Conservation (phyloP, 208 protist genomes). For the Trypanosoma caninum region DNA sequence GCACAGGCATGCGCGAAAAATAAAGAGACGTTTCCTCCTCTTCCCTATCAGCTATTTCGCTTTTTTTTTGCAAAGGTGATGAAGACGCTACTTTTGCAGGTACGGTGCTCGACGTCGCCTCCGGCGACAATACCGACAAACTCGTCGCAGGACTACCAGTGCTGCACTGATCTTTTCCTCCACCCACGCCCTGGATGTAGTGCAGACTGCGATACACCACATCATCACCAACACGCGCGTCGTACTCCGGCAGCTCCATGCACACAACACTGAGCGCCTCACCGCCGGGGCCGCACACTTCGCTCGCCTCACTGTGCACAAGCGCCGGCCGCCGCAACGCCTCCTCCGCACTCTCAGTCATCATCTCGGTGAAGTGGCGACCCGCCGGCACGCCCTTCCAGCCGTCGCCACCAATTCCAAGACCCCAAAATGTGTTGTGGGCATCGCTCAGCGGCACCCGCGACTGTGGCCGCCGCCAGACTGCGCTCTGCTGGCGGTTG, state of each 20-base stretch:
- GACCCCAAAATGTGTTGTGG: slow-evolving; percentile 82
- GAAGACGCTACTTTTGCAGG: not conserved
- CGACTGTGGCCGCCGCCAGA: slow-evolving; percentile 33
- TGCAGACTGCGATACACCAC: slow-evolving; percentile 86
- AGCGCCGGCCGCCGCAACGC: slow-evolving; percentile 68
- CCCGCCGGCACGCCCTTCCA: slow-evolving; percentile 1
- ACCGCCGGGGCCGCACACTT: slow-evolving; percentile 39
- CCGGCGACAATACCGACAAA: not conserved
- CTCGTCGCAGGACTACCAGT: not conserved
- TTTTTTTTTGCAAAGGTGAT: not conserved
- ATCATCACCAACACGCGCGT: slow-evolving; percentile 57
- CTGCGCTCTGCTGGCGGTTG: slow-evolving; percentile 38
- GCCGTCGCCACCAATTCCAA: slow-evolving; percentile 24
- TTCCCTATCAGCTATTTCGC: slow-evolving; percentile 6
- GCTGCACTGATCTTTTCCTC: not conserved
- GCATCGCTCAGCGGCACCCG: slow-evolving; percentile 59
- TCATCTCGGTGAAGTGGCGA: slow-evolving; percentile 28
- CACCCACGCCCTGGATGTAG: slow-evolving; percentile 39
- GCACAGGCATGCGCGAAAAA: slow-evolving; percentile 63
- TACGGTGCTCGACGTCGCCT: not conserved
- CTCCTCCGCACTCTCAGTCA: slow-evolving; percentile 42
- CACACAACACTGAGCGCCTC: slow-evolving; percentile 56
- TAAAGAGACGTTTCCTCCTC: slow-evolving; percentile 28
- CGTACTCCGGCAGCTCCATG: slow-evolving; percentile 84
- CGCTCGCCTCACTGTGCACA: slow-evolving; percentile 65